Evolutionary conservation across 805 yeast species (phyloP), one percentile per base, ranked within the genome.

Genomic region (Wickerhamomyces sydowiorum): DNA sequence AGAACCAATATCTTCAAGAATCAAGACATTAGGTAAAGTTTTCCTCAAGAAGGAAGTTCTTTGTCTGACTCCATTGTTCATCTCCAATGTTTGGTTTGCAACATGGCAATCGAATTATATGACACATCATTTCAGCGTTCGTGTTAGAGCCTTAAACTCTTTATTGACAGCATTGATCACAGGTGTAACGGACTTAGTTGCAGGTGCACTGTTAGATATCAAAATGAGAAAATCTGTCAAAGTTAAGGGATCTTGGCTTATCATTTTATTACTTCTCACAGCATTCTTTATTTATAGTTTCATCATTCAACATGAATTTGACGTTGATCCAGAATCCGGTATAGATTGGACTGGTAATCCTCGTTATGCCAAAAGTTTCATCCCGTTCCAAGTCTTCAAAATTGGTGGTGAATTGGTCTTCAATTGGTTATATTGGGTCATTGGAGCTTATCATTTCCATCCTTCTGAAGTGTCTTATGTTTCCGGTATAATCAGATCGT

Each of bases 401-500:
- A 46, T 54, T 20, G 47, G 50, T 4, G 44, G 42, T 32, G 60
- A 57, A 42, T 41, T 50, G 9, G 39, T 47, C 3, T 54, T 53
- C 45, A 52, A 54, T 30, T 56, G 59, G 59, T 38, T 52, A 20
- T 54, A 48, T 38, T 57, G 62, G 62, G 48, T 49, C 3, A 44
- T 52, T 29, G 54, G 60, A 15, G 46, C 47, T 10, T 53, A 46
- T 29, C 51, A 49, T 14, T 56, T 50, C 36, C 19, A 42, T 2
- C 35, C 50, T 5, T 39, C 45, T 12, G 60, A 57, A 27, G 40
- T 56, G 21, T 41, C 54, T 2, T 51, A 54, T 34, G 39, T 47
- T 17, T 36, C 51, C 10, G 58, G 53, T 23, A 37, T 51, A 12
- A 53, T 57, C 32, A 48, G 62, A 45, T 39, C 50, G 14, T 42